Evolutionary conservation across 2,329 filamentous ascomycete species (phyloP).

Genomic region (Cladosporium cucumerinum): DNA sequence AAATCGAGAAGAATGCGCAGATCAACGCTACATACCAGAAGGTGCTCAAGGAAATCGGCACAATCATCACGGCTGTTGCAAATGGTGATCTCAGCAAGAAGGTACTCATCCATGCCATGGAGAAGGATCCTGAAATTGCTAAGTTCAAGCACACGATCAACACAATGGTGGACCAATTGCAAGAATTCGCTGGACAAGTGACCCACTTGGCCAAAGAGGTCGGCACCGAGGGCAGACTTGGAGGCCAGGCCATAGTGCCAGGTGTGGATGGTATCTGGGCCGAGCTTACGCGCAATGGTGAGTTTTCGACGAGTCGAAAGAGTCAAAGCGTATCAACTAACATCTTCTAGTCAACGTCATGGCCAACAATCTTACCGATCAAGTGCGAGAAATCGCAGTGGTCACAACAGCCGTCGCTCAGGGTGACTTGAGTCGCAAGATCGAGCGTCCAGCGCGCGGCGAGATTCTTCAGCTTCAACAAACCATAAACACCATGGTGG

Average conservation of each 20-base stretch:
- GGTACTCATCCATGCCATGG: conserved; percentile 88
- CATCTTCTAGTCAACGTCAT: conserved; percentile 76
- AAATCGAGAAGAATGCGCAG: conserved; percentile 95
- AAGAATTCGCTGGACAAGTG: conserved; percentile 94
- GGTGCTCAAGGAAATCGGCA: conserved; percentile 90
- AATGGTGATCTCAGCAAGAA: conserved; percentile 95
- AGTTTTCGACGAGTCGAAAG: conserved; percentile 22
- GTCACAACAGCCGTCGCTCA: conserved; percentile 94
- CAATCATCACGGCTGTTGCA: conserved; percentile 93
- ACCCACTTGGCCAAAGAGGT: conserved; percentile 92
- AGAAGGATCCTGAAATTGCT: conserved; percentile 97
- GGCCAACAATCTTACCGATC: conserved; percentile 96
- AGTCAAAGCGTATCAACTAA: conserved; percentile 22
- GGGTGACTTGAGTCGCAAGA: conserved; percentile 93
- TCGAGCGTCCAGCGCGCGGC: conserved; percentile 86
- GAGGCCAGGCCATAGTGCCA: conserved; percentile 88
- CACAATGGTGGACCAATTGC: conserved; percentile 97
- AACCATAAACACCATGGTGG: conserved; percentile 71
- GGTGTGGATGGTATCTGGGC: conserved; percentile 98
- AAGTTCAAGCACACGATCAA: conserved; percentile 98
- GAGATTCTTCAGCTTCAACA: conserved; percentile 95
- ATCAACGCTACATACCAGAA: conserved; percentile 99
- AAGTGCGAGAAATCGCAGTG: conserved; percentile 95
- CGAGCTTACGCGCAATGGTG: conserved; percentile 69
- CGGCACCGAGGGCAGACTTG: conserved; percentile 90